These are phyloP conservation scores for Thinopyrum obtusiflorum DNA, from an alignment of 202 grass and related monocot genomes.

Conservation along the genomic window DNA sequence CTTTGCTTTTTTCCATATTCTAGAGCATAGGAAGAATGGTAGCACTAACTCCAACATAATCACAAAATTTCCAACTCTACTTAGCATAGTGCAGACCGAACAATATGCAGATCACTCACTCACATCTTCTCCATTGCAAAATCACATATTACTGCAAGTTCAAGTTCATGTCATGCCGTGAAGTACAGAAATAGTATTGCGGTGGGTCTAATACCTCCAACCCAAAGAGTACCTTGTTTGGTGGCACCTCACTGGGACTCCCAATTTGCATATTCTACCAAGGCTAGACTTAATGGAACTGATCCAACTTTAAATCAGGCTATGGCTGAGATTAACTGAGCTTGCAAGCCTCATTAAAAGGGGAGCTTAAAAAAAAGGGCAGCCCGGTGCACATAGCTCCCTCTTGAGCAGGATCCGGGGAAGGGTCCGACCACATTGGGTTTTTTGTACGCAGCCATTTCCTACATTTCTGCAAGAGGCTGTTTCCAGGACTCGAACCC, in stretches of 20 bases:
- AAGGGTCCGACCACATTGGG: no score
- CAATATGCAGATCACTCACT: background rate
- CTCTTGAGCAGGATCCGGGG: no score
- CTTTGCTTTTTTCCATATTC: background rate
- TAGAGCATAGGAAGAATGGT: slow-evolving; percentile 2
- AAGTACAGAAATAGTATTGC: background rate
- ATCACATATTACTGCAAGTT: background rate
- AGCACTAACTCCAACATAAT: background rate
- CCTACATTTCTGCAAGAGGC: no score
- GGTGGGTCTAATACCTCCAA: background rate
- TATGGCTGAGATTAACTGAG: background rate
- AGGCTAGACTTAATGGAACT: background rate
- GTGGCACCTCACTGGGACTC: background rate
- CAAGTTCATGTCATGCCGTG: slow-evolving; percentile 10
- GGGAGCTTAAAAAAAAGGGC: background rate
- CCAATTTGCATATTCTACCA: background rate
- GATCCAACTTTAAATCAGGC: background rate
- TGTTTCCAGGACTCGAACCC: no score
- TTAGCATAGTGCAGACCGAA: background rate
- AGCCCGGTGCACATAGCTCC: no score
- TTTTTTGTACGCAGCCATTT: no score
- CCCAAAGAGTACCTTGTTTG: background rate
- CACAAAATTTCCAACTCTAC: background rate
- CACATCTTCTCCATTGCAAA: background rate
- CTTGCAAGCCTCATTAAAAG: background rate